Evolutionary conservation across 2,329 filamentous ascomycete species (phyloP).

Genomic region (Peltaster fructicola): DNA sequence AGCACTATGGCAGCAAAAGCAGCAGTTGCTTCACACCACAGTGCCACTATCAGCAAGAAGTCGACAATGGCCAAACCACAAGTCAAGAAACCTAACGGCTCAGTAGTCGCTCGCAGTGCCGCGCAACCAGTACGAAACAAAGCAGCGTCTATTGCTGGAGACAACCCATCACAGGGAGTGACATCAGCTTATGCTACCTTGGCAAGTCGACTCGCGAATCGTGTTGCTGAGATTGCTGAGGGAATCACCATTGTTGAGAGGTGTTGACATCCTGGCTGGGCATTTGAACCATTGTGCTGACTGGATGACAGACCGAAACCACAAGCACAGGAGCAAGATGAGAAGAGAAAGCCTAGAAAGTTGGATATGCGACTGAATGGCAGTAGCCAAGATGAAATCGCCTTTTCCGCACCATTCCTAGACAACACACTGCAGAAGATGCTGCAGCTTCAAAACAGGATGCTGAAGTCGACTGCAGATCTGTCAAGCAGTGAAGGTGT

Average conservation of each 20-base stretch:
- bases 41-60: too few relatives aligned
- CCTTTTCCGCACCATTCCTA: constrained; percentile 35
- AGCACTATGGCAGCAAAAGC: too few relatives aligned
- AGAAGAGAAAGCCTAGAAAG: constrained; percentile 29
- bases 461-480: constrained; percentile 31
- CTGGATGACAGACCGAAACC: constrained; percentile 11
- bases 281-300: neutral
- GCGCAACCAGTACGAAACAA: constrained; percentile 15
- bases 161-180: constrained; percentile 12
- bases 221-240: constrained; percentile 35
- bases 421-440: constrained; percentile 35
- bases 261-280: constrained; percentile 6
- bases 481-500: constrained; percentile 28
- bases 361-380: constrained; percentile 30
- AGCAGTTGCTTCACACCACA: too few relatives aligned
- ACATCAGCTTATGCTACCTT: constrained; percentile 33
- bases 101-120: too few relatives aligned
- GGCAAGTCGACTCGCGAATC: constrained; percentile 32
- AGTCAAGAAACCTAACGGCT: too few relatives aligned
- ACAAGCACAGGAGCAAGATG: constrained; percentile 11
- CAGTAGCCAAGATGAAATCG: constrained; percentile 21
- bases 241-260: constrained; percentile 34
- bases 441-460: constrained; percentile 30
- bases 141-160: constrained; percentile 18
- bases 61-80: too few relatives aligned